phyloP scores from a whole-genome alignment of 495 filamentous ascomycete genomes.

The Sordaria brevicollis region DNA sequence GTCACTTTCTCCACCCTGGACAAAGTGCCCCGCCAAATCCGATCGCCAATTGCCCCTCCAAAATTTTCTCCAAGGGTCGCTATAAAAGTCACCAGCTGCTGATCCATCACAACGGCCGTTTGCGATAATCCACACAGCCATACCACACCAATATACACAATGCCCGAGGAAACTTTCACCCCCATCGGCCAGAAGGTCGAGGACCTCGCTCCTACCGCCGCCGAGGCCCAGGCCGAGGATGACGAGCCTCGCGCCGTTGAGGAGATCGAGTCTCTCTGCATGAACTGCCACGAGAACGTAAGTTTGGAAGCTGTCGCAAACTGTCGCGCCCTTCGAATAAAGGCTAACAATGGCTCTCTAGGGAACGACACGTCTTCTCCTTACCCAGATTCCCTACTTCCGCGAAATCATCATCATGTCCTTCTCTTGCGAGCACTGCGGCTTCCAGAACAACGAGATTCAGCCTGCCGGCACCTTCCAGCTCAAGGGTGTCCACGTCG shows the following conservation, averaged over 20 bases:
- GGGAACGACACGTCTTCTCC: constrained; percentile 76
- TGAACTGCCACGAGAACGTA: constrained; percentile 64
- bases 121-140: not conserved
- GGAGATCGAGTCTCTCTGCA: constrained; percentile 39
- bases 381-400: constrained; percentile 91
- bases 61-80: constrained; percentile 20
- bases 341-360: constrained; percentile 22
- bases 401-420: constrained; percentile 95
- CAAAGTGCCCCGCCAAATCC: constrained; percentile 17
- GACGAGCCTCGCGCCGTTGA: constrained; percentile 49
- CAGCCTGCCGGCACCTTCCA: constrained; percentile 87
- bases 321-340: not conserved
- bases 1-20: constrained; percentile 5
- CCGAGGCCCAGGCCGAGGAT: constrained; percentile 30
- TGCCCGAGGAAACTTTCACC: constrained; percentile 37
- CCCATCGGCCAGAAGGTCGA: constrained; percentile 45
- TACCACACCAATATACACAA: constrained; percentile 10
- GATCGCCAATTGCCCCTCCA: constrained; percentile 22
- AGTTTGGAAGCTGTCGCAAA: constrained; percentile 12
- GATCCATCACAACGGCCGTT: not conserved
- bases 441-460: constrained; percentile 81
- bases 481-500: constrained; percentile 72
- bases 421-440: constrained; percentile 82
- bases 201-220: constrained; percentile 24
- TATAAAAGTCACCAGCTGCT: not conserved